Conservation (phyloP, 2,329 filamentous ascomycete species). For the Aspergillus latus region DNA sequence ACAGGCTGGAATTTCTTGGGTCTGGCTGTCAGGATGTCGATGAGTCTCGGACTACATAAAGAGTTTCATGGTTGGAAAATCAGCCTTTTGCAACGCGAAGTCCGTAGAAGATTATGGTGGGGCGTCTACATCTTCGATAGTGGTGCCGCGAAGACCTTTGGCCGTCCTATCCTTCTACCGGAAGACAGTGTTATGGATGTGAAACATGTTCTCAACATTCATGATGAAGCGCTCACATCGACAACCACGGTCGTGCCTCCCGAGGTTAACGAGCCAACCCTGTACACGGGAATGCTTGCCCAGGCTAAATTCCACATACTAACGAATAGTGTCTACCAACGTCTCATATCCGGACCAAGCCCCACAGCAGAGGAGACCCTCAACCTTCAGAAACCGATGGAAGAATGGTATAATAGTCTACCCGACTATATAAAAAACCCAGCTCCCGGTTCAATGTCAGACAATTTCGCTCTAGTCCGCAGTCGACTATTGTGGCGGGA, state of each 20-base stretch:
- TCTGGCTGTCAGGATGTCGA: constrained; percentile 52
- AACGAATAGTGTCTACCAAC: constrained; percentile 47
- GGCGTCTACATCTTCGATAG: constrained; percentile 49
- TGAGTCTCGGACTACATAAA: constrained; percentile 53
- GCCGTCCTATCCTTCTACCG: constrained; percentile 49
- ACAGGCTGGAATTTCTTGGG: constrained; percentile 52
- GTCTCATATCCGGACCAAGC: constrained; percentile 44
- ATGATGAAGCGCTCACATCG: constrained; percentile 42
- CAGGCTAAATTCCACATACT: constrained; percentile 46
- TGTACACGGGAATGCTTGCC: constrained; percentile 46
- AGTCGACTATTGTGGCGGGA: constrained; percentile 45
- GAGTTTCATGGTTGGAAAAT: constrained; percentile 51
- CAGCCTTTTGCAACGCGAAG: constrained; percentile 43
- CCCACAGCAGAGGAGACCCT: constrained; percentile 44
- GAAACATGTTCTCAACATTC: constrained; percentile 47
- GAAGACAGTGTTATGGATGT: constrained; percentile 47
- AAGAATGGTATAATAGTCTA: constrained; percentile 44
- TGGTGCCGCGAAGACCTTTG: constrained; percentile 53
- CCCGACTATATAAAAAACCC: constrained; percentile 43
- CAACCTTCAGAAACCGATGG: constrained; percentile 43
- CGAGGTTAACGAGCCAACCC: constrained; percentile 41
- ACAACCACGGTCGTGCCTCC: constrained; percentile 38
- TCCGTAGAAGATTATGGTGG: constrained; percentile 45
- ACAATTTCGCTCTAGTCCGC: constrained; percentile 41
- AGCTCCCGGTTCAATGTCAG: constrained; percentile 32